phyloP scores from a whole-genome alignment of 2,329 filamentous ascomycete genomes.

The Neopestalotiopsis sp. region DNA sequence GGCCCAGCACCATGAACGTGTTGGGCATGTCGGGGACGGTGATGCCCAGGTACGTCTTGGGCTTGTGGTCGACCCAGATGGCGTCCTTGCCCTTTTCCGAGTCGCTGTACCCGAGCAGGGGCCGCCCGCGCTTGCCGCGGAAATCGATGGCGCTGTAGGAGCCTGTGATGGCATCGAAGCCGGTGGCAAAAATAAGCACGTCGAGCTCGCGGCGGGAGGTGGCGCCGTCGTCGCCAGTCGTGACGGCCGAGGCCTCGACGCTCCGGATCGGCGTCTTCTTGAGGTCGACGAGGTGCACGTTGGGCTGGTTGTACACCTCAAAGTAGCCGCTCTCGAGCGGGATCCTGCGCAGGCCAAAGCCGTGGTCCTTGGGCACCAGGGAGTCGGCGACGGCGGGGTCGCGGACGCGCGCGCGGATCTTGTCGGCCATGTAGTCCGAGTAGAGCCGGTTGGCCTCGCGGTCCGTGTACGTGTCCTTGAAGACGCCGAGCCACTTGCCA shows the following conservation, averaged over 20 bases:
- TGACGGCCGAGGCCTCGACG: slow-evolving; percentile 39
- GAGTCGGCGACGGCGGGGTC: slow-evolving; percentile 20
- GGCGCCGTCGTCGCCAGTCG: slow-evolving; percentile 39
- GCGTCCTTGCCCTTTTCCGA: background rate
- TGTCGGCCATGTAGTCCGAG: slow-evolving; percentile 20
- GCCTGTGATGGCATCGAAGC: slow-evolving; percentile 42
- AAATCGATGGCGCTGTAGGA: slow-evolving; percentile 18
- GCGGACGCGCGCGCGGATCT: slow-evolving; percentile 20
- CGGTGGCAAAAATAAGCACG: slow-evolving; percentile 39
- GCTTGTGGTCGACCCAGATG: slow-evolving; percentile 19
- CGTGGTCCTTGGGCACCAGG: slow-evolving; percentile 22
- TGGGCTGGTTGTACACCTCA: slow-evolving; percentile 20
- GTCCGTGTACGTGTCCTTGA: slow-evolving; percentile 22
- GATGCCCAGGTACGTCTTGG: slow-evolving; percentile 25
- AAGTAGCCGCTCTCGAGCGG: slow-evolving; percentile 20
- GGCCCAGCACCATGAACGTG: slow-evolving; percentile 26
- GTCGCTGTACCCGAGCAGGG: background rate
- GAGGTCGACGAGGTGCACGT: slow-evolving; percentile 20
- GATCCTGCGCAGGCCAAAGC: slow-evolving; percentile 12
- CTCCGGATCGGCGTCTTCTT: slow-evolving; percentile 16
- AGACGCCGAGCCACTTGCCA: slow-evolving; percentile 17
- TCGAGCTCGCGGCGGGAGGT: slow-evolving; percentile 38
- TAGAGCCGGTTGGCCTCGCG: slow-evolving; percentile 19
- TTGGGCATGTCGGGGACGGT: slow-evolving; percentile 24
- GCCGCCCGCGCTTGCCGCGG: background rate